A percentile compares a stretch with the other conserved stretches of the same genome.
Conservation (phyloP, 192 early-diverging fungal genomes). For the Linnemannia schmuckeri region DNA sequence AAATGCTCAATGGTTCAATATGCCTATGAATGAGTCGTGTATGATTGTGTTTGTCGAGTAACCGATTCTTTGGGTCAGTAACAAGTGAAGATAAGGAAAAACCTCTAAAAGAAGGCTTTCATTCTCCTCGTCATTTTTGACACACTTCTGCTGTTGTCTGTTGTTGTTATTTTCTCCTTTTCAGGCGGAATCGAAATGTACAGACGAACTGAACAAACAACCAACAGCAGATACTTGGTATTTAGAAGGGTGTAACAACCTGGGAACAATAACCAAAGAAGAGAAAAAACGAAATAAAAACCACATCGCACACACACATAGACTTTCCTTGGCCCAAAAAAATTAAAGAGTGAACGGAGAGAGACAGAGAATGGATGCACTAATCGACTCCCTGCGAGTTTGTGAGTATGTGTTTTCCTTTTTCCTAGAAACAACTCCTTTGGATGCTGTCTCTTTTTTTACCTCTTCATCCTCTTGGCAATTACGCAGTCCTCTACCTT, state of each 20-base stretch:
- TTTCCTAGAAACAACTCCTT: background rate
- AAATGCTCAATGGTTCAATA: background rate
- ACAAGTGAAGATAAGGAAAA: too few species aligned
- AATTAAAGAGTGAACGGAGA: background rate
- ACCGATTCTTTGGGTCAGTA: too few species aligned
- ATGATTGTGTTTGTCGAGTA: background rate
- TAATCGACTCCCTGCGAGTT: background rate
- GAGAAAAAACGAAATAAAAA: background rate
- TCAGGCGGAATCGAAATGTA: background rate
- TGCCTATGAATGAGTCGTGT: background rate
- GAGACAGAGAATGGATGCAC: background rate
- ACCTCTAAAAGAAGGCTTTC: too few species aligned
- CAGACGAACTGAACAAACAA: background rate
- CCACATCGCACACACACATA: background rate
- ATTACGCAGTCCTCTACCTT: too few species aligned
- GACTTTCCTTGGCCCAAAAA: background rate
- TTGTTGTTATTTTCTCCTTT: background rate
- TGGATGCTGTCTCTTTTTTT: background rate
- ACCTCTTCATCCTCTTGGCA: too few species aligned
- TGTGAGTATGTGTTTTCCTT: background rate
- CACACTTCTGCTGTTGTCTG: too few species aligned
- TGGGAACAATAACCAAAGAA: slow-evolving; percentile 1
- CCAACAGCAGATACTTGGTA: background rate
- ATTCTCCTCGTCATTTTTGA: too few species aligned
- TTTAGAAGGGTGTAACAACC: background rate